phyloP scores from a whole-genome alignment of 495 filamentous ascomycete genomes.

The Neurospora sp. region DNA sequence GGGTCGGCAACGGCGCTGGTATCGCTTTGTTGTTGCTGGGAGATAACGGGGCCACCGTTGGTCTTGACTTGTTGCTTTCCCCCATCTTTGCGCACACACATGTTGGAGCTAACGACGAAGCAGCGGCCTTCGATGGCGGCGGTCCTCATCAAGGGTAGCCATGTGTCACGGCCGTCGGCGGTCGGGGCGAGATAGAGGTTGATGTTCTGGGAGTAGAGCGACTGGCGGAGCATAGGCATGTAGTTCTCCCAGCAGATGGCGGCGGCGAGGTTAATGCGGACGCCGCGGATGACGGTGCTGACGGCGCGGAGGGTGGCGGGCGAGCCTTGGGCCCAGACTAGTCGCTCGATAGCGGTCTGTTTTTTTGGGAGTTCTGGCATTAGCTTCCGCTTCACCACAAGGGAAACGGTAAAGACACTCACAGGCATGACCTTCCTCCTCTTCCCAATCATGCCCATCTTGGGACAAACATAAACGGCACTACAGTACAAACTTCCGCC shows the following conservation, averaged over 20 bases:
- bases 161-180: constrained; percentile 75
- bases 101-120: constrained; percentile 82
- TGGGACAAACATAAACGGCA: constrained; percentile 73
- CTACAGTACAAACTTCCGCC: constrained; percentile 81
- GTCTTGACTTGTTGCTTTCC: neutral
- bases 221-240: constrained; percentile 70
- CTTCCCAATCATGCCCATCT: constrained; percentile 65
- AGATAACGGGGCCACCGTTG: neutral
- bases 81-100: constrained; percentile 47
- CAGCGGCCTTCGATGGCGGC: constrained; percentile 71
- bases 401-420: constrained; percentile 10
- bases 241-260: constrained; percentile 98
- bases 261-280: constrained; percentile 66
- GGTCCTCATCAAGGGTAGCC: constrained; percentile 74
- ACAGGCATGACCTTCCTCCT: constrained; percentile 88
- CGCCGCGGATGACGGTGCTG: constrained; percentile 66
- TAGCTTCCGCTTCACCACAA: neutral
- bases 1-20: neutral
- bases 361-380: neutral
- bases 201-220: constrained; percentile 82
- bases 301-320: constrained; percentile 72
- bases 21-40: neutral
- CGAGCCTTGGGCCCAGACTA: constrained; percentile 86
- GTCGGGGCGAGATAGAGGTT: constrained; percentile 90
- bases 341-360: constrained; percentile 67